phyloP scores from a whole-genome alignment of 805 yeast genomes.

The Suhomyces faveliae region DNA sequence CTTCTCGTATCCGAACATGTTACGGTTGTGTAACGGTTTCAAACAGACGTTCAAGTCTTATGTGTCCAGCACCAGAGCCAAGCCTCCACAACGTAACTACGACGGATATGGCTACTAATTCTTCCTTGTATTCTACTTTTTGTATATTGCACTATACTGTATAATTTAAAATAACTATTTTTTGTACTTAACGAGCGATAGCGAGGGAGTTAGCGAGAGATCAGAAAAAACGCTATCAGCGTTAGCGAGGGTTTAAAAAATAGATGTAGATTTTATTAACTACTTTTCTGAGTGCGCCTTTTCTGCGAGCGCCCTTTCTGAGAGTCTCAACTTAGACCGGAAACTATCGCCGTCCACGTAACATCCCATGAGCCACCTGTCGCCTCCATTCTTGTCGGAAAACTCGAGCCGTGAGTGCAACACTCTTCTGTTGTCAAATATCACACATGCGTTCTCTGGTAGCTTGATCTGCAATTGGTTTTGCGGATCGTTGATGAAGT shows the following conservation, averaged over 20 bases:
- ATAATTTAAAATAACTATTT: neutral
- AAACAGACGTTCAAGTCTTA: conserved; percentile 56
- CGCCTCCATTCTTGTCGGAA: conserved; percentile 45
- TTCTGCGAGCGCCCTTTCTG: neutral
- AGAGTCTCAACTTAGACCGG: conserved; percentile 53
- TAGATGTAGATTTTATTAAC: too few relatives aligned
- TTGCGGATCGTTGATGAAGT: conserved; percentile 47
- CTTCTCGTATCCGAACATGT: conserved; percentile 86
- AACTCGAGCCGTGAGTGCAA: conserved; percentile 59
- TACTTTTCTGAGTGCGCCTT: too few relatives aligned
- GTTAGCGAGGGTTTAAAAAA: too few relatives aligned
- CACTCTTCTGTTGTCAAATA: conserved; percentile 70
- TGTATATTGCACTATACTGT: conserved; percentile 5
- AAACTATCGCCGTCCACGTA: conserved; percentile 71
- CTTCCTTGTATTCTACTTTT: conserved; percentile 3
- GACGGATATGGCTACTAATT: conserved; percentile 25
- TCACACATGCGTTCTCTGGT: conserved; percentile 59
- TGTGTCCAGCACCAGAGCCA: conserved; percentile 21
- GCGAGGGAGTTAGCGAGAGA: too few relatives aligned
- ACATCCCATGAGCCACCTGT: conserved; percentile 74
- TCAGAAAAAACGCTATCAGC: too few relatives aligned
- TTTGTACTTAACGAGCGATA: neutral
- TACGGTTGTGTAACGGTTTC: conserved; percentile 90
- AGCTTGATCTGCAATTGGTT: conserved; percentile 56
- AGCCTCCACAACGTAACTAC: conserved; percentile 16